Evolutionary conservation across 305 asterid genomes (phyloP).

Genomic region (Rubia peregrina): DNA sequence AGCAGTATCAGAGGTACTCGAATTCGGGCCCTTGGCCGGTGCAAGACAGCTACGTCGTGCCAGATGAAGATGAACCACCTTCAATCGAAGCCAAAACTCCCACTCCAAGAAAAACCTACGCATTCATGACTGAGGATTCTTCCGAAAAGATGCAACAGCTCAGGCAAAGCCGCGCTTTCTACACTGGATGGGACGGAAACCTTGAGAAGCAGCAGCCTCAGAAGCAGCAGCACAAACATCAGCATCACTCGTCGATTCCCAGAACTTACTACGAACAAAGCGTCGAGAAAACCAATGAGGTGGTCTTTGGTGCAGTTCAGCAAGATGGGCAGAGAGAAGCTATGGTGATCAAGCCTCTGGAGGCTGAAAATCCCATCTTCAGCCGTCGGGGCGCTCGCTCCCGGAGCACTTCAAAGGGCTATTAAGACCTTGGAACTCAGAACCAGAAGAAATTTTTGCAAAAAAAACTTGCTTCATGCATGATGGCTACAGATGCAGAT

Average conservation of each 20-base stretch:
- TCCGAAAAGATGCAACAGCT: slow-evolving; percentile 88
- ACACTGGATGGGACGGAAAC: slow-evolving; percentile 64
- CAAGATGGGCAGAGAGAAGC: slow-evolving; percentile 35
- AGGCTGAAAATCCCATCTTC: slow-evolving; percentile 37
- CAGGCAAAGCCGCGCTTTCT: slow-evolving; percentile 64
- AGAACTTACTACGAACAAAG: slow-evolving; percentile 65
- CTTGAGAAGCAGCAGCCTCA: slow-evolving; percentile 38
- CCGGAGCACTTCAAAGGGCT: slow-evolving; percentile 29
- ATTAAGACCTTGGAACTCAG: slow-evolving; percentile 4
- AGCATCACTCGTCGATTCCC: slow-evolving; percentile 47
- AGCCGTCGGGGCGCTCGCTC: slow-evolving; percentile 34
- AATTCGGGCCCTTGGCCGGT: slow-evolving; percentile 50
- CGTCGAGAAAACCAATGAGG: slow-evolving; percentile 55
- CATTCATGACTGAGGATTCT: slow-evolving; percentile 81
- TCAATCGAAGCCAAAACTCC: slow-evolving; percentile 66
- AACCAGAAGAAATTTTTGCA: neutral
- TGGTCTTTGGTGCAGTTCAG: slow-evolving; percentile 83
- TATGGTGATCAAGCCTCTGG: slow-evolving; percentile 62
- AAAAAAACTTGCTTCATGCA: slow-evolving; percentile 21
- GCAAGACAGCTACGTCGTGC: slow-evolving; percentile 76
- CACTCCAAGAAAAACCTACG: slow-evolving; percentile 87
- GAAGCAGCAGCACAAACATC: slow-evolving; percentile 65
- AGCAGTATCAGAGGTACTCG: slow-evolving; percentile 43
- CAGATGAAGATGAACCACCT: slow-evolving; percentile 78
- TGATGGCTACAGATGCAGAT: slow-evolving; percentile 15